Evolutionary conservation across 345 rosid species (phyloP), one percentile per base, ranked within the genome.

Genomic region (Rhodomyrtus tomentosa): DNA sequence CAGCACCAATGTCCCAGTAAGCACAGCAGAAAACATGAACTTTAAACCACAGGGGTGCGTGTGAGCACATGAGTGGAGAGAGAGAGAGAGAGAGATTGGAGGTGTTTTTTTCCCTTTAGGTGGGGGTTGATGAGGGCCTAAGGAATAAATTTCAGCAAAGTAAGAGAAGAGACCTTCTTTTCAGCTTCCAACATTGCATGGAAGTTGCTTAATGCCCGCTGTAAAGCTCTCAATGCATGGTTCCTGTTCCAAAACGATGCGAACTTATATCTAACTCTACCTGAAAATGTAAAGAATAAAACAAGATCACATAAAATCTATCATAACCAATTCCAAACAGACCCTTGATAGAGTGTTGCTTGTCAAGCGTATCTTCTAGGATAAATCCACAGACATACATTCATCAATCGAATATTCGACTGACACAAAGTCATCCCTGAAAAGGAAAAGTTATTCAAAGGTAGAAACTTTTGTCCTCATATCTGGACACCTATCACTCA

Each of bases 221-320:
- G 96, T 88, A 96, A 90, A 85, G 93, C 93, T 91, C 95, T 93
- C 72, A 93, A 83, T 48, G 98, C 91, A 90, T 95, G 98, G 91
- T 97, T 95, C 93, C 98, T 94, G 93, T 97, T 97, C 99, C 99
- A 95, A 91, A 97, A 97, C 55, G 99, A 97, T 81, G 98, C 99
- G 92, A 97, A 97, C 89, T 95, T 97, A 92, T 97, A 97, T 91
- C 99, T 93, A 92, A 95, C 98, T 91, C 98, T 93, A 90, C 98
- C 99, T 97, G 99, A 82, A 91, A 90, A 84, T 48, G 72, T 27
- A 82, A 76, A 84, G 79, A 87, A 85, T 86, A 74, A 89, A 81
- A 50, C 74, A 81, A 79, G 52, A 50, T 68, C 79, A 68, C 79
- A 36, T 18, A 68, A 45, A 68, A 68, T 68, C 79, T 68, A 36